These are phyloP conservation scores for Pythium folliculosum DNA, from an alignment of 352 stramenopile species.

Conservation along the genomic window DNA sequence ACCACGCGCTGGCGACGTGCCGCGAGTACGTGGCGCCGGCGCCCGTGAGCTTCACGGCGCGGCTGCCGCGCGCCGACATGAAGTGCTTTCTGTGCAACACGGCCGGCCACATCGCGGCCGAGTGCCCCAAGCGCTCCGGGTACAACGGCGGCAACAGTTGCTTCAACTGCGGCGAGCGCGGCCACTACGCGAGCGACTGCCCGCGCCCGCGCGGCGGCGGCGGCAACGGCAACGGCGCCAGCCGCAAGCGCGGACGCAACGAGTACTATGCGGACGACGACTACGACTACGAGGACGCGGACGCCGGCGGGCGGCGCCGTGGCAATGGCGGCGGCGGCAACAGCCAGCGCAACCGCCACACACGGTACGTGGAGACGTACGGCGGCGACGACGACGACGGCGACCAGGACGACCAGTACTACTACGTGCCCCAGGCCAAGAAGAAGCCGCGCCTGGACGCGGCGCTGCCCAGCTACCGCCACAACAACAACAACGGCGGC, in stretches of 20 bases:
- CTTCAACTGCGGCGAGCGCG: constrained; percentile 32
- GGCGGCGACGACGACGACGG: constrained; percentile 27
- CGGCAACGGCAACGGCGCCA: constrained; percentile 21
- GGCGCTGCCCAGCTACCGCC: constrained; percentile 21
- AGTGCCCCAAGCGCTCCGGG: constrained; percentile 54
- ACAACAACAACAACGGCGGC: constrained; percentile 10
- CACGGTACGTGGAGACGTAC: constrained; percentile 21
- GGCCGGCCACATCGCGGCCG: constrained; percentile 66
- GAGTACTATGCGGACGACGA: constrained; percentile 32
- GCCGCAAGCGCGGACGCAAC: constrained; percentile 53
- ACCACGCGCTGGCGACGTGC: constrained; percentile 51
- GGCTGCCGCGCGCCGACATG: constrained; percentile 44
- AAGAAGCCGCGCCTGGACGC: constrained; percentile 16
- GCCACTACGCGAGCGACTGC: constrained; percentile 33
- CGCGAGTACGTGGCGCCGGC: constrained; percentile 47
- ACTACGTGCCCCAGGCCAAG: constrained; percentile 30
- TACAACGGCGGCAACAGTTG: constrained; percentile 46
- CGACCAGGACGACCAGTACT: constrained; percentile 29
- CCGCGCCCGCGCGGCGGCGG: constrained; percentile 10
- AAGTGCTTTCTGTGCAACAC: constrained; percentile 79
- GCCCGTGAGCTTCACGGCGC: constrained; percentile 41
- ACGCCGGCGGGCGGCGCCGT: not conserved
- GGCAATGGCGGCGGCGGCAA: too few relatives aligned
- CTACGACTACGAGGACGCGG: constrained; percentile 35
- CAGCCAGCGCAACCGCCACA: constrained; percentile 3